These are phyloP conservation scores for Acer negundo DNA, from an alignment of 345 rosid genomes.

Conservation along the genomic window DNA sequence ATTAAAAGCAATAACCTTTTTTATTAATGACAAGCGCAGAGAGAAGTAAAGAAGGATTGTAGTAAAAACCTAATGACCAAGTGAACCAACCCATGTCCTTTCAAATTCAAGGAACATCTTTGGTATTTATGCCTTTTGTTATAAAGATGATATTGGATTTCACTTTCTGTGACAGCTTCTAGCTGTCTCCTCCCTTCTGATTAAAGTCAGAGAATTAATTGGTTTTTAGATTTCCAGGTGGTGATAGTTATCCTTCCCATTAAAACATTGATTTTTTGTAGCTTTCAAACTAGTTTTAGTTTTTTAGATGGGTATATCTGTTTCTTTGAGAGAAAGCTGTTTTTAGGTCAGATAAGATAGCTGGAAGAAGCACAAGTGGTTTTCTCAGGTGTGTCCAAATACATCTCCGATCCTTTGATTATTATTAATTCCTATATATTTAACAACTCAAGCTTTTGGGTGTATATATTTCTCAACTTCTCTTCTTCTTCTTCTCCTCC, in stretches of 20 bases:
- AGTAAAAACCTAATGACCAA: constrained; percentile 33
- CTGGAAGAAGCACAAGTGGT: neutral
- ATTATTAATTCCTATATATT: constrained; percentile 20
- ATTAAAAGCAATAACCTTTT: constrained; percentile 36
- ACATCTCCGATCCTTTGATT: neutral
- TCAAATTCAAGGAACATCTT: constrained; percentile 47
- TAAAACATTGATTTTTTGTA: constrained; percentile 13
- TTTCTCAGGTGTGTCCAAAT: constrained; percentile 13
- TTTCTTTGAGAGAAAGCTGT: constrained; percentile 21
- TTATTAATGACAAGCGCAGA: constrained; percentile 41
- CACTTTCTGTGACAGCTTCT: constrained; percentile 54
- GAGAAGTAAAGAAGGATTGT: constrained; percentile 32
- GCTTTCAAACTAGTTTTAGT: constrained; percentile 25
- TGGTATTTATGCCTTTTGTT: constrained; percentile 31
- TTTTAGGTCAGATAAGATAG: constrained; percentile 25
- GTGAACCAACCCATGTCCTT: constrained; percentile 54
- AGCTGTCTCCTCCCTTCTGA: constrained; percentile 57
- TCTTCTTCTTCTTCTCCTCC: neutral
- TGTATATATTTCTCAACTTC: neutral
- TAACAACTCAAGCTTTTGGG: constrained; percentile 15
- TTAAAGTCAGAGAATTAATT: constrained; percentile 47
- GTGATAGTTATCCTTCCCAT: constrained; percentile 28
- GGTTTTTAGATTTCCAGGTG: constrained; percentile 44
- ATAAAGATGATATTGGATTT: constrained; percentile 20
- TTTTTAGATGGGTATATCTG: constrained; percentile 30